These are phyloP conservation scores for Chytriomyces confervae DNA, from an alignment of 192 early-diverging fungal species.

Conservation along the genomic window DNA sequence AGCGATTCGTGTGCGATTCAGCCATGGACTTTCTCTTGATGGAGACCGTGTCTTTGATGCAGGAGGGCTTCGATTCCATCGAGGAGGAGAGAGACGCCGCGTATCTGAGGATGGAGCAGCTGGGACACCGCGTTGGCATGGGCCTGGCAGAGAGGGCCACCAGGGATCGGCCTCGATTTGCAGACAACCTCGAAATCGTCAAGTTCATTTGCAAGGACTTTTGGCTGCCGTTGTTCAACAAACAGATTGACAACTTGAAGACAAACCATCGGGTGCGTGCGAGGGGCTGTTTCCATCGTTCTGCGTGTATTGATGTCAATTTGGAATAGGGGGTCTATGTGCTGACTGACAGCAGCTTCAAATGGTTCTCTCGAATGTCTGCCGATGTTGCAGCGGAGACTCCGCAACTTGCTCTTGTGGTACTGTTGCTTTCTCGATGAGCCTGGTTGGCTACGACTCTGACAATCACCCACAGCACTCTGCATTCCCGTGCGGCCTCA, in stretches of 20 bases:
- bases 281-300: too few relatives aligned
- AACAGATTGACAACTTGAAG: slow-evolving; percentile 98
- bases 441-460: neutral
- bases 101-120: slow-evolving; percentile 87
- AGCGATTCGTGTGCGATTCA: slow-evolving; percentile 23
- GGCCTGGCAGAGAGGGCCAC: slow-evolving; percentile 88
- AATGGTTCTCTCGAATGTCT: slow-evolving; percentile 94
- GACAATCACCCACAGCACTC: slow-evolving; percentile 66
- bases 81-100: slow-evolving; percentile 85
- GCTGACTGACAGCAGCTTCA: slow-evolving; percentile 95
- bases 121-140: slow-evolving; percentile 89
- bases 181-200: slow-evolving; percentile 93
- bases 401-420: slow-evolving; percentile 77
- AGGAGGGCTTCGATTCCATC: slow-evolving; percentile 33
- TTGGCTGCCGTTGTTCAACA: slow-evolving; percentile 94
- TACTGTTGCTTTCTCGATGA: slow-evolving; percentile 40
- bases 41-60: slow-evolving; percentile 10
- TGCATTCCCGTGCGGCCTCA: slow-evolving; percentile 96
- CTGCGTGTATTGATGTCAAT: too few relatives aligned
- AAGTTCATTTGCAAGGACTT: slow-evolving; percentile 99
- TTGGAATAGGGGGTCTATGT: slow-evolving; percentile 87
- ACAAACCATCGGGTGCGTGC: slow-evolving; percentile 89
- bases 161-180: slow-evolving; percentile 83
- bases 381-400: slow-evolving; percentile 79
- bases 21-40: slow-evolving; percentile 32